Evolutionary conservation across 2,329 filamentous ascomycete species (phyloP).

Genomic region (Hymenoscyphus fructigenus): DNA sequence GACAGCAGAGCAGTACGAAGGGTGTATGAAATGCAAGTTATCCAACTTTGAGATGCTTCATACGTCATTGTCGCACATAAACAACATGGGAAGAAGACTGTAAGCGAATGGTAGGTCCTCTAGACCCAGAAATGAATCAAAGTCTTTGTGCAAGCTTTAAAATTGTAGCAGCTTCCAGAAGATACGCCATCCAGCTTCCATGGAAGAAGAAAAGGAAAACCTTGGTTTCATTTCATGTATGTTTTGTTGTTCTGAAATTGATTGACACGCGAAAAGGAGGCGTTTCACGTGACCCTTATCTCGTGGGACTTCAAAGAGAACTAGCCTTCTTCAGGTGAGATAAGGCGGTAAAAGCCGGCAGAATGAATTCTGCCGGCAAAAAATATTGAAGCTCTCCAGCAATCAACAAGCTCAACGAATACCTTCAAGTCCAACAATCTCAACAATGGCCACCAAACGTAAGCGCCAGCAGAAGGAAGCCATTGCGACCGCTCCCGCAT

Average conservation of each 20-base stretch:
- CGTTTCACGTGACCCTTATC: background rate
- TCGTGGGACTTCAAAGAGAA: background rate
- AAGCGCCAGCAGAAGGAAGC: slow-evolving; percentile 40
- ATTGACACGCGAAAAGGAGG: background rate
- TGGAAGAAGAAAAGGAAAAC: background rate
- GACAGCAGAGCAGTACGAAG: too few relatives aligned
- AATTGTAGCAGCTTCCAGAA: background rate
- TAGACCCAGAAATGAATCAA: background rate
- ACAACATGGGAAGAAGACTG: background rate
- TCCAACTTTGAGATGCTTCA: background rate
- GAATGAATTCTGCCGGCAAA: slow-evolving; percentile 5
- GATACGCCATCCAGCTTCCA: background rate
- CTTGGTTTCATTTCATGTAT: background rate
- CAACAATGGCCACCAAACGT: slow-evolving; percentile 44
- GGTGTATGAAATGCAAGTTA: too few relatives aligned
- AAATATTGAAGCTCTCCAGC: background rate
- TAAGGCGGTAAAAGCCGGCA: background rate
- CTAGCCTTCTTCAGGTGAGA: background rate
- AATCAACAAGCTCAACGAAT: background rate
- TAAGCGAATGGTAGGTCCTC: background rate
- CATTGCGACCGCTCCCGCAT: slow-evolving; percentile 19
- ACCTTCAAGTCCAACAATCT: background rate
- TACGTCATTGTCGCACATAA: background rate
- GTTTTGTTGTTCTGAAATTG: background rate
- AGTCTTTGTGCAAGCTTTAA: background rate